Conservation (phyloP, 768 basidiomycete species). For the Mycena amicta region DNA sequence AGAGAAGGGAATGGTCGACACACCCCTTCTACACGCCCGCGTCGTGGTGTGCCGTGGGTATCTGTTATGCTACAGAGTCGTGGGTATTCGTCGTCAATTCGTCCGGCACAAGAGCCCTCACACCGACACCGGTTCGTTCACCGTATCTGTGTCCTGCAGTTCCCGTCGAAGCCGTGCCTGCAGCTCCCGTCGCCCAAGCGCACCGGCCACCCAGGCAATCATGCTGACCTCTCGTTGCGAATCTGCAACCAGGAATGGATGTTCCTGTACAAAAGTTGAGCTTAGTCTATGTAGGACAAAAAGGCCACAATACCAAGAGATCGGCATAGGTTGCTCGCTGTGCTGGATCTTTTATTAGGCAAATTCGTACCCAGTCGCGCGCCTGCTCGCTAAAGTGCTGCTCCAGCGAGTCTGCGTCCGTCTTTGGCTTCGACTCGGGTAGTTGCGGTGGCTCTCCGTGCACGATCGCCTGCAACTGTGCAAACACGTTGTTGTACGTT, state of each 20-base stretch:
- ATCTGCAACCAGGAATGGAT: conserved; percentile 77
- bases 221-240: conserved; percentile 72
- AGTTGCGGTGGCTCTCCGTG: conserved; percentile 90
- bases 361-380: conserved; percentile 79
- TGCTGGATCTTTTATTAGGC: conserved; percentile 80
- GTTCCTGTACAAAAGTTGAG: conserved; percentile 47
- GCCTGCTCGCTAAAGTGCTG: conserved; percentile 52
- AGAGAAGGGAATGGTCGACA: neutral
- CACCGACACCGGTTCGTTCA: conserved; percentile 18
- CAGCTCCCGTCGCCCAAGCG: conserved; percentile 35
- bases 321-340: conserved; percentile 82
- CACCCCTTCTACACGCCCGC: too few species aligned
- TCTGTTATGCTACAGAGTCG: conserved; percentile 1
- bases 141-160: neutral
- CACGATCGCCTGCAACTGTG: conserved; percentile 93
- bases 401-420: conserved; percentile 14
- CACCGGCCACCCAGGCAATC: conserved; percentile 75
- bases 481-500: conserved; percentile 96
- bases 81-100: neutral
- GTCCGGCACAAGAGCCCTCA: too few species aligned
- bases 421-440: conserved; percentile 62
- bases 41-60: too few species aligned
- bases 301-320: conserved; percentile 52
- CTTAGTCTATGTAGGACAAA: neutral
- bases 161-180: conserved; percentile 12